Percentiles rank a stretch among this genome's conserved stretches.
Conservation (phyloP, 2,329 filamentous ascomycete genomes). For the Penicillium vulpinum region DNA sequence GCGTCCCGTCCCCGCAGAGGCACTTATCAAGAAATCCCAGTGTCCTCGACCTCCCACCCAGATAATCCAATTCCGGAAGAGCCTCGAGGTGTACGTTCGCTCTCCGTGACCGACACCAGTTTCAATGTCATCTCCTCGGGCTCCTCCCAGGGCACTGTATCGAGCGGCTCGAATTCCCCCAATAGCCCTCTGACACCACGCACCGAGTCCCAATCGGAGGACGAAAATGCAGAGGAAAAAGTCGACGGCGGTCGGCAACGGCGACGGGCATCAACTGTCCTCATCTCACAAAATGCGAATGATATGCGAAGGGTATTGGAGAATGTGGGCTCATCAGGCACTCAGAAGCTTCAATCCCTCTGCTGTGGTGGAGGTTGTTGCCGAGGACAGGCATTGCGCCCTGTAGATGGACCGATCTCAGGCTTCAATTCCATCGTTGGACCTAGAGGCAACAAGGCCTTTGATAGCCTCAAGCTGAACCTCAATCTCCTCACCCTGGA, state of each 20-base stretch:
- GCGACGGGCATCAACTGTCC: constrained; percentile 49
- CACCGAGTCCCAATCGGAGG: constrained; percentile 38
- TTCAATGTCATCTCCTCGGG: constrained; percentile 29
- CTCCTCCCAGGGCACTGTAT: constrained; percentile 35
- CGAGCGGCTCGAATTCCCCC: constrained; percentile 39
- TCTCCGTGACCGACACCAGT: constrained; percentile 37
- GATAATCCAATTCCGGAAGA: constrained; percentile 52
- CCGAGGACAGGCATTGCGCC: constrained; percentile 56
- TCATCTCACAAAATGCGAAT: constrained; percentile 59
- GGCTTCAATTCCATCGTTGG: constrained; percentile 50
- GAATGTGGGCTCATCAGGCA: constrained; percentile 53
- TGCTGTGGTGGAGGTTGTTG: constrained; percentile 68
- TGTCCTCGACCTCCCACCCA: constrained; percentile 48
- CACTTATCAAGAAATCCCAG: constrained; percentile 33
- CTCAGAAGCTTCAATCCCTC: constrained; percentile 61
- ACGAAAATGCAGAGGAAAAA: constrained; percentile 24
- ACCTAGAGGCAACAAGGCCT: constrained; percentile 80
- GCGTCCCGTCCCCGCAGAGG: constrained; percentile 24
- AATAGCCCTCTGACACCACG: constrained; percentile 46
- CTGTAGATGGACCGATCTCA: constrained; percentile 42
- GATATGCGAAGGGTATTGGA: constrained; percentile 61
- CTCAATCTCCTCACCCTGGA: constrained; percentile 71
- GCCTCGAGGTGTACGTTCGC: constrained; percentile 39
- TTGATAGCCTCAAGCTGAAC: constrained; percentile 73
- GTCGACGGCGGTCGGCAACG: constrained; percentile 35